These are phyloP conservation scores for Mucor irregularis DNA, from an alignment of 371 early-diverging fungal genomes.

Conservation along the genomic window DNA sequence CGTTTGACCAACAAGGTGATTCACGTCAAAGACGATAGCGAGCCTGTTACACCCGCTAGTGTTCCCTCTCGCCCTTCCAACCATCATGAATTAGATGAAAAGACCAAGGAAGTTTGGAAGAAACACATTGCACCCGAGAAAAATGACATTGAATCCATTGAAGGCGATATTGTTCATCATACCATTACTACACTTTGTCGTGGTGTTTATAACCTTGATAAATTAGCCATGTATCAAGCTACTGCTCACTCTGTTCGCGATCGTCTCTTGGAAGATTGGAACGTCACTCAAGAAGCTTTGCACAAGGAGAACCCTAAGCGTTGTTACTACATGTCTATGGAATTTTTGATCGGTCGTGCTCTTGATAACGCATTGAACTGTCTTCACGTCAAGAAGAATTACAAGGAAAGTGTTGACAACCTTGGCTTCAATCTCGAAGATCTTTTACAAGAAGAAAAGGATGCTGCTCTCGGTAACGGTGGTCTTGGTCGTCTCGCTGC, in stretches of 20 bases:
- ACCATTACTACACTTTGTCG: constrained; percentile 81
- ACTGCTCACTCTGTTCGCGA: constrained; percentile 86
- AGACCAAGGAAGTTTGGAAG: constrained; percentile 18
- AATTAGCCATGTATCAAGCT: constrained; percentile 84
- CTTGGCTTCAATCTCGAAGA: constrained; percentile 91
- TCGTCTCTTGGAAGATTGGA: constrained; percentile 86
- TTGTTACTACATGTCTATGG: constrained; percentile 92
- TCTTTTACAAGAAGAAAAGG: constrained; percentile 84
- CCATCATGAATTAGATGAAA: constrained; percentile 9
- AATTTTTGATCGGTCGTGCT: constrained; percentile 91
- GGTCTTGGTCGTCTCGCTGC: constrained; percentile 91
- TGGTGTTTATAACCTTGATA: constrained; percentile 78
- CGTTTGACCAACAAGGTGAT: constrained; percentile 24
- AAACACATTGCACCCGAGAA: constrained; percentile 8
- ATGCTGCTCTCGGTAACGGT: constrained; percentile 94
- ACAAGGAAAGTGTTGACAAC: constrained; percentile 60
- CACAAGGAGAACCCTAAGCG: constrained; percentile 74
- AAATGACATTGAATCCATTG: constrained; percentile 13
- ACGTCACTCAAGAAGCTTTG: constrained; percentile 73
- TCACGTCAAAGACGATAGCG: constrained; percentile 16
- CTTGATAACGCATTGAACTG: constrained; percentile 91
- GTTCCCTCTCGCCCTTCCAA: constrained; percentile 20
- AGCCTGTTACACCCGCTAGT: constrained; percentile 18
- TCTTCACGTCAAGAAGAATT: constrained; percentile 74
- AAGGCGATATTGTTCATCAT: constrained; percentile 67